Evolutionary conservation across 768 basidiomycete genomes (phyloP).

Genomic region (Collybiopsis luxurians): DNA sequence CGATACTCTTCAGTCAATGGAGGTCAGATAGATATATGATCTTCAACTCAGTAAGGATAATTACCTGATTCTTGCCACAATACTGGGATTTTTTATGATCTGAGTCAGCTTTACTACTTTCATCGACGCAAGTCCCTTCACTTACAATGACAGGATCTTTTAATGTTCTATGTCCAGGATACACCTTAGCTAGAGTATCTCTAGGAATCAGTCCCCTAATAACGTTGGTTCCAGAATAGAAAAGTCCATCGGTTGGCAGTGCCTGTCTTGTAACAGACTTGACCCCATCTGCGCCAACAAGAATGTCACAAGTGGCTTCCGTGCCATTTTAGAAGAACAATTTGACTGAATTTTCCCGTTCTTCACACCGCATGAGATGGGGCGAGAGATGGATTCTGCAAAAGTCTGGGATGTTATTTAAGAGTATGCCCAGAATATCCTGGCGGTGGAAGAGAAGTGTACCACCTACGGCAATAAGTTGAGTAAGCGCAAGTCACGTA

Average conservation of each 20-base stretch:
- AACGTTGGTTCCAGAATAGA: conserved; percentile 34
- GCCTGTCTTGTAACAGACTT: neutral
- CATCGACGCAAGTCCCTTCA: too few species aligned
- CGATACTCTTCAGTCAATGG: conserved; percentile 40
- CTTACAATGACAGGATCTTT: too few species aligned
- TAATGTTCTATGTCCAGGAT: too few species aligned
- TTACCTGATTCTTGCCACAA: conserved; percentile 29
- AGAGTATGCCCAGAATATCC: too few species aligned
- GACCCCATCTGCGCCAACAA: neutral
- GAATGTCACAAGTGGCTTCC: neutral
- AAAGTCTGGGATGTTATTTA: too few species aligned
- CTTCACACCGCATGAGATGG: too few species aligned
- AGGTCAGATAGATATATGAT: neutral
- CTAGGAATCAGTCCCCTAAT: conserved; percentile 34
- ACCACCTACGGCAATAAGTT: too few species aligned
- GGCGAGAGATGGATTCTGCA: neutral
- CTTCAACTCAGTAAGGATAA: neutral
- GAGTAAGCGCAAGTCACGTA: too few species aligned
- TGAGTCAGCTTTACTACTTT: too few species aligned
- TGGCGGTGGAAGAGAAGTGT: too few species aligned
- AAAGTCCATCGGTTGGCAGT: too few species aligned
- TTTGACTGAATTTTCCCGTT: neutral
- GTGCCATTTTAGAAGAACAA: neutral
- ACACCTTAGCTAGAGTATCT: conserved; percentile 20
- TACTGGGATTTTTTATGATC: too few species aligned